Conservation (phyloP, 2,329 filamentous ascomycete species). For the Beauveria sp. region DNA sequence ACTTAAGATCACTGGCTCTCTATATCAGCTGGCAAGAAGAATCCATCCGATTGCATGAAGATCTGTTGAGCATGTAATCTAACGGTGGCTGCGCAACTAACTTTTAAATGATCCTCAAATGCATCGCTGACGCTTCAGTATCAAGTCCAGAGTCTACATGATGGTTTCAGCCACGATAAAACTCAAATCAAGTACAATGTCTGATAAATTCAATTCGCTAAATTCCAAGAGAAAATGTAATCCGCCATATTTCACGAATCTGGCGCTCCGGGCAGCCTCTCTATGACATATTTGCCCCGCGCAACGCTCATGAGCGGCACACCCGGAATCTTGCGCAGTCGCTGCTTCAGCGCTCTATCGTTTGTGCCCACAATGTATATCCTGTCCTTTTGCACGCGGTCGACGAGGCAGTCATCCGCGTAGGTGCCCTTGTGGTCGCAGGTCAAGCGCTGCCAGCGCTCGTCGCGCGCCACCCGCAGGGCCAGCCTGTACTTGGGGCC, state of each 20-base stretch:
- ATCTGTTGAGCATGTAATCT: no score
- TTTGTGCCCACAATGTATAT: slow-evolving; percentile 75
- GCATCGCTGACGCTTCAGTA: background rate
- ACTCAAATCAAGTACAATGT: background rate
- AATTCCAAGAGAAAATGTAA: background rate
- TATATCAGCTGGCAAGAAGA: no score
- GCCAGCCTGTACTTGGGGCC: slow-evolving; percentile 85
- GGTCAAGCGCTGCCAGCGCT: slow-evolving; percentile 75
- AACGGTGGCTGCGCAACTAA: background rate
- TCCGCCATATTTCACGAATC: slow-evolving; percentile 33
- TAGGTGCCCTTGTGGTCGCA: slow-evolving; percentile 86
- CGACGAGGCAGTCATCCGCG: slow-evolving; percentile 76
- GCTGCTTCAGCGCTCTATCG: slow-evolving; percentile 72
- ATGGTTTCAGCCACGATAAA: background rate
- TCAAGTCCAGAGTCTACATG: background rate
- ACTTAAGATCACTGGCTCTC: no score
- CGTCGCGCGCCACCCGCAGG: slow-evolving; percentile 77
- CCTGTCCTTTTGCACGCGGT: slow-evolving; percentile 64
- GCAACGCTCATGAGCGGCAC: slow-evolving; percentile 75
- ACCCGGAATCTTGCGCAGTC: slow-evolving; percentile 64
- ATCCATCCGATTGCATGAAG: no score
- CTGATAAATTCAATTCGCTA: background rate
- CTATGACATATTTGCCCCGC: slow-evolving; percentile 88
- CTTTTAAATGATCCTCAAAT: background rate
- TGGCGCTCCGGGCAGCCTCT: slow-evolving; percentile 78